phyloP scores from a whole-genome alignment of 2,329 filamentous ascomycete genomes.

The Penicillium sumatraense region DNA sequence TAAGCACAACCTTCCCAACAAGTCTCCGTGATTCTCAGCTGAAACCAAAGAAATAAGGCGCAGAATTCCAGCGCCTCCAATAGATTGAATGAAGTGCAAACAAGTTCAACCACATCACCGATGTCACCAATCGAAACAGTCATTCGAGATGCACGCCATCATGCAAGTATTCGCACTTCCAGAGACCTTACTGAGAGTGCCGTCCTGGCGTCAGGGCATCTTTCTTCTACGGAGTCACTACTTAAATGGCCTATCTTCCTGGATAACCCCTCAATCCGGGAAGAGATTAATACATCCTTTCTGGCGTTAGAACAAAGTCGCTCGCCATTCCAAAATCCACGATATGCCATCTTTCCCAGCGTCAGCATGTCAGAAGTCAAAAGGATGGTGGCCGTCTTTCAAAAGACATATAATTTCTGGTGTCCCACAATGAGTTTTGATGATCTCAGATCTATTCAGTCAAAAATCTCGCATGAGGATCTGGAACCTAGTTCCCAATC shows the following conservation, averaged over 20 bases:
- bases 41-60: background rate
- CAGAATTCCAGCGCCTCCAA: background rate
- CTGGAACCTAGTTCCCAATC: slow-evolving; percentile 10
- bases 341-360: slow-evolving; percentile 8
- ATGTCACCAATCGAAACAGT: background rate
- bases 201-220: slow-evolving; percentile 9
- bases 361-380: slow-evolving; percentile 9
- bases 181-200: slow-evolving; percentile 12
- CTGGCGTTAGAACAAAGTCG: slow-evolving; percentile 5
- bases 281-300: slow-evolving; percentile 4
- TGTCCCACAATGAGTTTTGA: slow-evolving; percentile 11
- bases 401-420: slow-evolving; percentile 15
- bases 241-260: slow-evolving; percentile 10
- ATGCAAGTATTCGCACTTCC: background rate
- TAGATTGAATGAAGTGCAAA: background rate
- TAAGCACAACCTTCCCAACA: background rate
- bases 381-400: slow-evolving; percentile 3
- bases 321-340: background rate
- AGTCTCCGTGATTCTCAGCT: background rate
- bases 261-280: slow-evolving; percentile 2
- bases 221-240: slow-evolving; percentile 11
- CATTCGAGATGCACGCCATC: slow-evolving; percentile 5
- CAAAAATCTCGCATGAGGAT: slow-evolving; percentile 7
- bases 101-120: background rate
- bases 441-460: background rate